A percentile compares a stretch with the other conserved stretches of the same genome.
phyloP scores from a whole-genome alignment of 352 stramenopile genomes.

The Plasmopara viticola region DNA sequence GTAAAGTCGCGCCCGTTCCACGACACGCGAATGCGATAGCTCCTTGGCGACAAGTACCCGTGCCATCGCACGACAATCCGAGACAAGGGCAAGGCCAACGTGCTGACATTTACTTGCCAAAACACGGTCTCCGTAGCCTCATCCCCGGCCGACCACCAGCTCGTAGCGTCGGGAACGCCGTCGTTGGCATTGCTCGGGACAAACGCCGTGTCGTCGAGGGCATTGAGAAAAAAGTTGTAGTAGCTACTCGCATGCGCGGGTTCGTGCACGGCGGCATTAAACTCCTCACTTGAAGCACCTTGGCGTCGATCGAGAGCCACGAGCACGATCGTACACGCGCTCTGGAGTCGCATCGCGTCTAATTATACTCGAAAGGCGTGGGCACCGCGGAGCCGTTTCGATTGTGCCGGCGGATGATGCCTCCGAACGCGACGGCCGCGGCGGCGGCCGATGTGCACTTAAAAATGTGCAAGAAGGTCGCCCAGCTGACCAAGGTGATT shows the following conservation, averaged over 20 bases:
- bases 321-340: slow-evolving; percentile 9
- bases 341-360: not conserved
- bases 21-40: slow-evolving; percentile 56
- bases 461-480: slow-evolving; percentile 94
- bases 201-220: slow-evolving; percentile 50
- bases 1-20: slow-evolving; percentile 55
- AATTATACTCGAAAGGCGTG: not conserved
- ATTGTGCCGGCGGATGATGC: slow-evolving; percentile 7
- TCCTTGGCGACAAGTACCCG: slow-evolving; percentile 53
- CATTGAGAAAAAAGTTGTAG: slow-evolving; percentile 64
- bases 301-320: slow-evolving; percentile 2
- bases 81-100: slow-evolving; percentile 31
- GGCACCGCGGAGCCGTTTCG: slow-evolving; percentile 1
- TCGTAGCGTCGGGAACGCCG: slow-evolving; percentile 59
- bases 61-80: slow-evolving; percentile 73
- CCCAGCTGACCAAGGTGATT: slow-evolving; percentile 91
- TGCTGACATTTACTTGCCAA: slow-evolving; percentile 74
- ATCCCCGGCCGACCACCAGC: slow-evolving; percentile 71
- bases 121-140: slow-evolving; percentile 38
- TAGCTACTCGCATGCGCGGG: slow-evolving; percentile 59
- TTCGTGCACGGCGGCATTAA: slow-evolving; percentile 56
- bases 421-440: slow-evolving; percentile 7
- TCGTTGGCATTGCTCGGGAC: slow-evolving; percentile 63
- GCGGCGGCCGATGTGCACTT: slow-evolving; percentile 70
- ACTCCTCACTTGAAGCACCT: slow-evolving; percentile 58